Evolutionary conservation across 441 rosid species (phyloP), one percentile per base, ranked within the genome.

Genomic region (Theobroma grandiflorum): DNA sequence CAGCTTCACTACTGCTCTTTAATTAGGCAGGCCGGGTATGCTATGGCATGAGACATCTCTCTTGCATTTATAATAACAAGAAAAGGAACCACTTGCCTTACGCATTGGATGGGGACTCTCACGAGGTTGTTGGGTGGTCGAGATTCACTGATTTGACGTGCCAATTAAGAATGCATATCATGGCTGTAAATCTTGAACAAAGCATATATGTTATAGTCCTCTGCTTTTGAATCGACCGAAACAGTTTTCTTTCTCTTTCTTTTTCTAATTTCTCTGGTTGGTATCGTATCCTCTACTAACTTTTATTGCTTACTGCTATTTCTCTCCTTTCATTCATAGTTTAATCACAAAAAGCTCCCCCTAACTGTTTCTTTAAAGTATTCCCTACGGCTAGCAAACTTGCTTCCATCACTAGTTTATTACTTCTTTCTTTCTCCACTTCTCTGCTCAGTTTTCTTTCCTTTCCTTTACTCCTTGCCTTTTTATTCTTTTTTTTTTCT

Each of bases 181-280:
- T 57, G 85, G 77, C 63, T 61, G 83, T 79, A 70, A 80, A 84
- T 66, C 53, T 42, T 49, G 62, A 72, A 49, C n/a, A 69, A 73
- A 79, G 89, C 85, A 87, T 65, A 77, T 77, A 37, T 69, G 72
- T 62, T 87, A 2, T 80, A 45, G 84, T 84, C 89, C 89, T 86
- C 85, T 78, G 76, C 76, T 86, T 87, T 84, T 65, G 26, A 62
- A 61, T 78, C 76, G 84, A 86, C 83, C 82, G 12, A 37, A 38
- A 77, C 67, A 74, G 78, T 75, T 38, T 12, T 18, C 75, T 72
- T 72, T 69, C 53, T 7, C 20, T 50, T 45, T 69, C 57, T 45
- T 66, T 40, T 9, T 20, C n/a, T 45, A 37, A 31, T 57, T 66
- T 40, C 18, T 20, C n/a, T 45, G 55, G 62, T 57, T n/a, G 62